Evolutionary conservation across 2,329 filamentous ascomycete species (phyloP).

Genomic region (Acephala macrosclerotiorum): DNA sequence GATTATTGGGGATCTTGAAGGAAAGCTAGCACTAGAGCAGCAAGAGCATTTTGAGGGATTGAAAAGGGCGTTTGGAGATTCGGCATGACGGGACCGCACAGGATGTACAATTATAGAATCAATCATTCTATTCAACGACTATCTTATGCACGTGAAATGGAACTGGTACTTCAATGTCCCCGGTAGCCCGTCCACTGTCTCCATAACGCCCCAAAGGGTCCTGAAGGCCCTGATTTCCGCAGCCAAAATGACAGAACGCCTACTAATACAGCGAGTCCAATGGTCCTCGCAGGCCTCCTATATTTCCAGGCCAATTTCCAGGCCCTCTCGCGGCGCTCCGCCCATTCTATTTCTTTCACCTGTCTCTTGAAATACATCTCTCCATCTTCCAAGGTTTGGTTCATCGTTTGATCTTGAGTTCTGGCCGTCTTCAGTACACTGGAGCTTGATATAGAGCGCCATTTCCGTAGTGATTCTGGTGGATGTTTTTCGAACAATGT

Average conservation of each 20-base stretch:
- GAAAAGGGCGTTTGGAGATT: conserved; percentile 63
- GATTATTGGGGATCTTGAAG: conserved; percentile 81
- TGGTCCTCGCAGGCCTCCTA: conserved; percentile 66
- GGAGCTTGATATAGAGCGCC: conserved; percentile 73
- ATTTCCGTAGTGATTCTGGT: conserved; percentile 74
- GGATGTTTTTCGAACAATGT: conserved; percentile 71
- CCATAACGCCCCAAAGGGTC: conserved; percentile 39
- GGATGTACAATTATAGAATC: conserved; percentile 15
- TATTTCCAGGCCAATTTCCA: conserved; percentile 66
- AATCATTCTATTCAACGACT: not conserved
- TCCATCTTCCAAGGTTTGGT: conserved; percentile 71
- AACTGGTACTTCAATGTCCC: conserved; percentile 23
- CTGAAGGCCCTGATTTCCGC: conserved; percentile 51
- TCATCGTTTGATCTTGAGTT: conserved; percentile 54
- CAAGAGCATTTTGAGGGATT: conserved; percentile 76
- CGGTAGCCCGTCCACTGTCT: conserved; percentile 34
- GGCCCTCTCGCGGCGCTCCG: conserved; percentile 63
- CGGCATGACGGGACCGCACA: conserved; percentile 17
- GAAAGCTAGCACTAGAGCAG: conserved; percentile 78
- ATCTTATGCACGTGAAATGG: not conserved
- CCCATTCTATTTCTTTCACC: conserved; percentile 71
- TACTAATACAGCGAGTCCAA: conserved; percentile 71
- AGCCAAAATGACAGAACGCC: conserved; percentile 74
- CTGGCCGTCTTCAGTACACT: conserved; percentile 89
- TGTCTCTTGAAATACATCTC: conserved; percentile 74